Evolutionary conservation across 805 yeast genomes (phyloP).

Genomic region (Sugiyamaella lignohabitans): DNA sequence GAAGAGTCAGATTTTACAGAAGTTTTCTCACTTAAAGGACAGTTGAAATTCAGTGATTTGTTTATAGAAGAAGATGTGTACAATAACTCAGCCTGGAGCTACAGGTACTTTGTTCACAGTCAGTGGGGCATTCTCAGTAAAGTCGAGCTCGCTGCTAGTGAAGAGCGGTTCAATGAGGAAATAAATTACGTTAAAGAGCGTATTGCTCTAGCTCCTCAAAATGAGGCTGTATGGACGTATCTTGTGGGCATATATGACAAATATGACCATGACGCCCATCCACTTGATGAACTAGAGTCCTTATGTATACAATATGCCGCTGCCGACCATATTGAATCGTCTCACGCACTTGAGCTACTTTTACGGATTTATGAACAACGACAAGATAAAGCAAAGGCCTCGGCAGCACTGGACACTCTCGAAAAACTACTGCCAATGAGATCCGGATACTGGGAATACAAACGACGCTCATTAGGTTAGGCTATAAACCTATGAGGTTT

Average conservation of each 20-base stretch:
- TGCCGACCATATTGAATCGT: constrained; percentile 36
- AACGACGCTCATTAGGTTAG: constrained; percentile 21
- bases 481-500: too few relatives aligned
- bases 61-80: constrained; percentile 58
- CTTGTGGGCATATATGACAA: constrained; percentile 49
- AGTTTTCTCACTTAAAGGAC: constrained; percentile 31
- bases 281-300: neutral
- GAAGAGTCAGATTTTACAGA: neutral
- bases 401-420: constrained; percentile 45
- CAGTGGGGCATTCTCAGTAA: constrained; percentile 15
- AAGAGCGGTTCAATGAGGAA: constrained; percentile 39
- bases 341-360: constrained; percentile 58
- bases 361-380: constrained; percentile 42
- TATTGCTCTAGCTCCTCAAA: constrained; percentile 65
- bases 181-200: constrained; percentile 42
- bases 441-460: constrained; percentile 53
- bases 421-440: constrained; percentile 58
- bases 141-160: constrained; percentile 4
- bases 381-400: constrained; percentile 33
- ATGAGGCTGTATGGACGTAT: constrained; percentile 84
- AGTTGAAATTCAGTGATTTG: constrained; percentile 44
- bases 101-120: constrained; percentile 55
- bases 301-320: constrained; percentile 16
- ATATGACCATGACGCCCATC: neutral
- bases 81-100: constrained; percentile 93